Evolutionary conservation across 2,329 filamentous ascomycete genomes (phyloP).

Genomic region (Fusarium odoratissimum): DNA sequence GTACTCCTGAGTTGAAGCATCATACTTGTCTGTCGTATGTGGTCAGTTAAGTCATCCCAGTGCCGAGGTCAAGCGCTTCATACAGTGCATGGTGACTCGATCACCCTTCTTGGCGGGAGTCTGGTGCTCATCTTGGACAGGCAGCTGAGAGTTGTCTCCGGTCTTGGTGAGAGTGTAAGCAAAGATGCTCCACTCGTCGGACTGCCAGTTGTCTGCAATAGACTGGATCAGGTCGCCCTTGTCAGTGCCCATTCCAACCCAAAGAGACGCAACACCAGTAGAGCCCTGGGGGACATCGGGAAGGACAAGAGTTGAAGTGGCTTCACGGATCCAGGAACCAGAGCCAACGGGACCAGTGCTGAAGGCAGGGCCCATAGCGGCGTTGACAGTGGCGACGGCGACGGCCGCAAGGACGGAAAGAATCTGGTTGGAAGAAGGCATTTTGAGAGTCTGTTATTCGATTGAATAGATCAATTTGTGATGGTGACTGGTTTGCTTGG

Average conservation of each 20-base stretch:
- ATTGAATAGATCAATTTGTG: neutral
- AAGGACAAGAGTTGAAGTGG: slow-evolving; percentile 57
- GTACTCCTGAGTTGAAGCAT: slow-evolving; percentile 29
- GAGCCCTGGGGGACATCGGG: slow-evolving; percentile 52
- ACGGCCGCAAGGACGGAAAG: slow-evolving; percentile 31
- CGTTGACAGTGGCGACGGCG: slow-evolving; percentile 30
- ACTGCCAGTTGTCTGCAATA: slow-evolving; percentile 54
- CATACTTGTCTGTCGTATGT: slow-evolving; percentile 21
- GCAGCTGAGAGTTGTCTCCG: slow-evolving; percentile 36
- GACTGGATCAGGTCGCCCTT: slow-evolving; percentile 61
- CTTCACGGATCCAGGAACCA: slow-evolving; percentile 56
- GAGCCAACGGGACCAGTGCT: slow-evolving; percentile 57
- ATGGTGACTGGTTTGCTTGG: neutral
- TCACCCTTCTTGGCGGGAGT: slow-evolving; percentile 27
- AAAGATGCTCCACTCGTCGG: slow-evolving; percentile 54
- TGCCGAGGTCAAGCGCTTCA: rapidly evolving
- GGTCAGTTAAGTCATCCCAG: rapidly evolving
- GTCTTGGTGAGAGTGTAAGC: slow-evolving; percentile 56
- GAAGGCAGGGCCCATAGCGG: slow-evolving; percentile 53
- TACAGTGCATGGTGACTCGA: slow-evolving; percentile 40
- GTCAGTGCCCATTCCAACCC: slow-evolving; percentile 62
- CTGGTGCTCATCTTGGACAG: slow-evolving; percentile 27
- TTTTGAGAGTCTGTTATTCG: neutral
- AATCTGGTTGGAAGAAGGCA: slow-evolving; percentile 32
- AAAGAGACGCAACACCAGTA: slow-evolving; percentile 55